Percentiles rank a stretch among this genome's conserved stretches.
phyloP scores from a whole-genome alignment of 2,329 filamentous ascomycete genomes.

The Verticillium alfalfae region DNA sequence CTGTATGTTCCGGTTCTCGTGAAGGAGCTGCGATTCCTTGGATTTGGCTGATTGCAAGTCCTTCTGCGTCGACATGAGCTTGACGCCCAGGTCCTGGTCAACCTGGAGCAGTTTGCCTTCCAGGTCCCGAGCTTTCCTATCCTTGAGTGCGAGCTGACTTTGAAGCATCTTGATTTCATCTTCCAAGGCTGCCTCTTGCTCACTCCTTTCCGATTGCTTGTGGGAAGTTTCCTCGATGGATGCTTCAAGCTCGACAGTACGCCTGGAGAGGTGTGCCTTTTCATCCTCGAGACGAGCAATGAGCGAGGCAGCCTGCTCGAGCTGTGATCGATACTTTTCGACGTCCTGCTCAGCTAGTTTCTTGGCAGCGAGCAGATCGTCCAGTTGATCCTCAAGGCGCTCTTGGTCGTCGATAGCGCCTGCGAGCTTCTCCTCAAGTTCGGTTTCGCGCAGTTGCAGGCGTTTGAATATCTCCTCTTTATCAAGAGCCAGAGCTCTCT shows the following conservation, averaged over 20 bases:
- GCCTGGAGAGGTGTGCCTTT: constrained; percentile 67
- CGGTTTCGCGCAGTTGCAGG: constrained; percentile 84
- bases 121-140: constrained; percentile 82
- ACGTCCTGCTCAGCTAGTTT: constrained; percentile 83
- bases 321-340: constrained; percentile 69
- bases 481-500: constrained; percentile 89
- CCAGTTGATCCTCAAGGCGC: constrained; percentile 85
- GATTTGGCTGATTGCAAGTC: constrained; percentile 70
- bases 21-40: constrained; percentile 68
- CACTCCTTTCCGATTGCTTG: constrained; percentile 66
- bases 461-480: constrained; percentile 99
- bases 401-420: constrained; percentile 94
- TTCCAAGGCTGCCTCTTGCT: constrained; percentile 68
- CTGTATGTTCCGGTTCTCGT: constrained; percentile 78
- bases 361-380: constrained; percentile 82
- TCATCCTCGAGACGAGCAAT: constrained; percentile 83
- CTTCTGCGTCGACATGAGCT: constrained; percentile 71
- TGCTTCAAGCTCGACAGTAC: constrained; percentile 63
- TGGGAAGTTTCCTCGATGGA: constrained; percentile 66
- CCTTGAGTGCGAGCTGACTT: constrained; percentile 83
- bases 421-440: constrained; percentile 87
- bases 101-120: constrained; percentile 77
- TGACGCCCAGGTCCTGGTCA: constrained; percentile 85
- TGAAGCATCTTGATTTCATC: constrained; percentile 88
- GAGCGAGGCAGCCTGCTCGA: constrained; percentile 86